phyloP scores from a whole-genome alignment of 2,329 filamentous ascomycete genomes.

The Pestalotiopsis sp. region DNA sequence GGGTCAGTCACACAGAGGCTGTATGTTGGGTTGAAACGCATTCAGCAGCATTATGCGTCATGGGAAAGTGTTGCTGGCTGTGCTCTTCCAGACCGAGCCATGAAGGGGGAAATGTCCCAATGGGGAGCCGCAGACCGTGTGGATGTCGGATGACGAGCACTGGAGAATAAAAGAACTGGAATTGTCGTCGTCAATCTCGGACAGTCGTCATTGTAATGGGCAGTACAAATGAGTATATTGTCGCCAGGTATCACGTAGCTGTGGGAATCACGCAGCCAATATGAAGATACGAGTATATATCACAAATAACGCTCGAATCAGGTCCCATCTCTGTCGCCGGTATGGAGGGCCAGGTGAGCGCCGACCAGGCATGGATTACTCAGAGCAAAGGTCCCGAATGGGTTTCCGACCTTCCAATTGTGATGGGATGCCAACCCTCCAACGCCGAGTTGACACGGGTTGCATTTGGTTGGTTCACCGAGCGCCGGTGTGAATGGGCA shows the following conservation, averaged over 20 bases:
- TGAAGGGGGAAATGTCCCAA: not conserved
- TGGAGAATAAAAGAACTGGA: not conserved
- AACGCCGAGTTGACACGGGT: not conserved
- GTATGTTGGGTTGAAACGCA: not conserved
- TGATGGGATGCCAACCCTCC: not conserved
- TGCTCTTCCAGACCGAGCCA: not conserved
- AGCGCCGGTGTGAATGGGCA: not conserved
- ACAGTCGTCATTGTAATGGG: not conserved
- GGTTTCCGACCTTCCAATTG: not conserved
- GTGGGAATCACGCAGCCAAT: too few species aligned
- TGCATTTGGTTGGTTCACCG: not conserved
- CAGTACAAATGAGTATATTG: not conserved
- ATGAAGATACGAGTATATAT: not conserved
- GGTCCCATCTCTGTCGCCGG: not conserved
- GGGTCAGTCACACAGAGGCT: not conserved
- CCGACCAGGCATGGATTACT: not conserved
- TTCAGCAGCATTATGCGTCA: not conserved
- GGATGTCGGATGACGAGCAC: not conserved
- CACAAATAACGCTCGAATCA: not conserved
- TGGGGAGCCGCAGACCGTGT: not conserved
- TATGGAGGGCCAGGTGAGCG: conserved; percentile 7
- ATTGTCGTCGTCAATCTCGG: not conserved
- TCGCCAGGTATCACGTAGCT: too few species aligned
- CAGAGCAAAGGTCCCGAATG: too few species aligned
- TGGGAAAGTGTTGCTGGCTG: not conserved